Conservation (phyloP, 1,284 basidiomycete genomes). For the Pseudomicrostroma phylloplanum region DNA sequence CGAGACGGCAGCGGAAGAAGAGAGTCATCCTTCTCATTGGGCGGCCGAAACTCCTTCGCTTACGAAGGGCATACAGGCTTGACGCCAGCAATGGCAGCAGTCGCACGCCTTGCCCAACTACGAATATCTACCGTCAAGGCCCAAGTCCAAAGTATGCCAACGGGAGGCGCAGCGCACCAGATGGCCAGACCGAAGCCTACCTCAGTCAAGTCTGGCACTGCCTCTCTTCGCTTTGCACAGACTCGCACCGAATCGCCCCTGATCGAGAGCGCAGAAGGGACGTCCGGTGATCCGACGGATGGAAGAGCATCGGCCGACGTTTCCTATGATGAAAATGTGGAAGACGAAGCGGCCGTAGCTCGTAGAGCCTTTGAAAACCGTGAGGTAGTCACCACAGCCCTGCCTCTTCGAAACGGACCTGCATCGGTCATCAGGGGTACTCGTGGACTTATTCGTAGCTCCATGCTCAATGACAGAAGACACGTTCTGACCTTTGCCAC, state of each 20-base stretch:
- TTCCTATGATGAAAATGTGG: slow-evolving; percentile 2
- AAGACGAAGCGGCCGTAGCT: slow-evolving; percentile 23
- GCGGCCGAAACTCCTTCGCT: neutral
- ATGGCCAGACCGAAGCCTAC: neutral
- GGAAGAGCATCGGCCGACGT: neutral
- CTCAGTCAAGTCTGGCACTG: neutral
- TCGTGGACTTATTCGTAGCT: slow-evolving; percentile 73
- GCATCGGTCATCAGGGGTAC: slow-evolving; percentile 71
- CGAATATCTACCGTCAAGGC: neutral
- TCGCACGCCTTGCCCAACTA: neutral
- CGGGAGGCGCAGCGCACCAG: neutral
- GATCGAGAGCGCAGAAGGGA: neutral
- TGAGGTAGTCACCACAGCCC: slow-evolving; percentile 75
- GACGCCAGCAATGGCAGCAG: neutral
- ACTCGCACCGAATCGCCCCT: neutral
- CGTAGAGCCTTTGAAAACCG: slow-evolving; percentile 61
- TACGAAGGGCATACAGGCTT: neutral
- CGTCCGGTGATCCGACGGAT: neutral
- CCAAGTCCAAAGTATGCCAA: neutral
- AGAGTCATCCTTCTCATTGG: neutral
- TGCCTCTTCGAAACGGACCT: slow-evolving; percentile 61
- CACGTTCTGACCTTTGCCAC: slow-evolving; percentile 84
- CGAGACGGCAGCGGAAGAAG: neutral
- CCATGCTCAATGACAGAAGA: slow-evolving; percentile 80
- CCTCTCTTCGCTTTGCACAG: neutral